Base-by-base conservation (phyloP, 2,329 filamentous ascomycete species). In the Acrocalymma vagum region DNA sequence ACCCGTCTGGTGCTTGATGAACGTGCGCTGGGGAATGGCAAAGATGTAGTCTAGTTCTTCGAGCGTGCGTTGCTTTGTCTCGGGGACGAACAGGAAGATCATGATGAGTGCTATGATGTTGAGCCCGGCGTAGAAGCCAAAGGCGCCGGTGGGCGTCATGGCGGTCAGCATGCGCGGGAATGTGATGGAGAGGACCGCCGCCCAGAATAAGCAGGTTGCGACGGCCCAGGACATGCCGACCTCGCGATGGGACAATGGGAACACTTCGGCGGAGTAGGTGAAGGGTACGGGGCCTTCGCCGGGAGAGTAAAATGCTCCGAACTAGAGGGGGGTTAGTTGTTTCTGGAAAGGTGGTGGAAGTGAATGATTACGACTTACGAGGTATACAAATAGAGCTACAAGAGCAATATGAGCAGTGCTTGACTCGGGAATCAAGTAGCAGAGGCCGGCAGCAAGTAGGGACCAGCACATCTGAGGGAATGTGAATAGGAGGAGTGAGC, bases 181-280 rank as follows among this genome's bases (percentile, higher is more conserved):
- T 5, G 64, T 72, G 13, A 73, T 56, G 5, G 59, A 65, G 9
- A 74, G 55, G 6, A 71, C 60, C 10, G 69, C 59, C 5, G 71
- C 70, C 65, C 69, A 74, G 53, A 72, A 69, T 18, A 70, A 60
- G 18, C 67, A 67, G 1, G 70, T 72, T 2, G 69, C 65, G 2
- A 73, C 69, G 7, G 70, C 69, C 54, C 65, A 71, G 27, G 55
- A 59, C 70, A 72, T 73, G 33, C 71, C 72, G 18, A 73, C 60
- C 54, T 73, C 65, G 49, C 85, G 78, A 57, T 88, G 84, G 2
- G 82, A 84, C 2, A 87, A 76, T 0, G 85, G 84, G 62, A 84
- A 88, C 3, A 86, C 82, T 66, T 88, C 85, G 37, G 84, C 84
- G 5, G 78, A 80, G 68, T 88, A 88, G 1, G 48, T 51, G 16